Percentiles rank a stretch among this genome's conserved stretches.
Conservation (phyloP, 2,329 filamentous ascomycete genomes). For the Hypoxylon sp. region DNA sequence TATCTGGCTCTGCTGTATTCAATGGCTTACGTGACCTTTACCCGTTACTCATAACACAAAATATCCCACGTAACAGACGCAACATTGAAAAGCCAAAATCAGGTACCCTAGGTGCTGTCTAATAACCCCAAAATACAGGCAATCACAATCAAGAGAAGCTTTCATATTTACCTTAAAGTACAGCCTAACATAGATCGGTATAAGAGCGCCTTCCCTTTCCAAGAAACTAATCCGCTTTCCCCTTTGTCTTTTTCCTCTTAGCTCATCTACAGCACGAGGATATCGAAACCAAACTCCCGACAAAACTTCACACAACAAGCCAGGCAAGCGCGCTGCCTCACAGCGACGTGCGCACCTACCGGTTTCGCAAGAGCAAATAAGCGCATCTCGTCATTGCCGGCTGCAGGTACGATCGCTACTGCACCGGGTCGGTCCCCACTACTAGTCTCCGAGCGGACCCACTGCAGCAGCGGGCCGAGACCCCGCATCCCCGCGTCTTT, state of each 20-base stretch:
- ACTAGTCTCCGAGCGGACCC: neutral
- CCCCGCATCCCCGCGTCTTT: neutral
- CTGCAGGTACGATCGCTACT: conserved; percentile 12
- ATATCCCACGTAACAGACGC: too few species aligned
- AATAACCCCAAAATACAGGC: too few species aligned
- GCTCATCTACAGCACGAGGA: conserved; percentile 24
- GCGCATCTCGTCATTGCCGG: conserved; percentile 3
- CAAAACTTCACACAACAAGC: conserved; percentile 32
- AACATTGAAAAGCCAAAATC: too few species aligned
- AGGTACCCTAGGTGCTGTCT: too few species aligned
- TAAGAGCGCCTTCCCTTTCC: neutral
- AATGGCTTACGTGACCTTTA: too few species aligned
- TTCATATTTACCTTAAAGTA: too few species aligned
- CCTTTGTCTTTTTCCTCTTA: neutral
- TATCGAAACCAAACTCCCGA: conserved; percentile 13
- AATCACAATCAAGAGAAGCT: too few species aligned
- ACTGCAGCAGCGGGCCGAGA: neutral
- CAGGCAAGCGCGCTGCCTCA: conserved; percentile 28
- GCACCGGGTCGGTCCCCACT: conserved; percentile 1
- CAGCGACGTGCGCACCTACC: conserved; percentile 31
- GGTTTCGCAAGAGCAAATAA: conserved; percentile 28
- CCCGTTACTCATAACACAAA: too few species aligned
- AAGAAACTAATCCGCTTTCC: neutral
- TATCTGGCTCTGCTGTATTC: too few species aligned
- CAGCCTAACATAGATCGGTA: neutral